A percentile compares a stretch with the other conserved stretches of the same genome.
These are phyloP conservation scores for Mercurialis annua DNA, from an alignment of 345 rosid genomes.

Conservation along the genomic window DNA sequence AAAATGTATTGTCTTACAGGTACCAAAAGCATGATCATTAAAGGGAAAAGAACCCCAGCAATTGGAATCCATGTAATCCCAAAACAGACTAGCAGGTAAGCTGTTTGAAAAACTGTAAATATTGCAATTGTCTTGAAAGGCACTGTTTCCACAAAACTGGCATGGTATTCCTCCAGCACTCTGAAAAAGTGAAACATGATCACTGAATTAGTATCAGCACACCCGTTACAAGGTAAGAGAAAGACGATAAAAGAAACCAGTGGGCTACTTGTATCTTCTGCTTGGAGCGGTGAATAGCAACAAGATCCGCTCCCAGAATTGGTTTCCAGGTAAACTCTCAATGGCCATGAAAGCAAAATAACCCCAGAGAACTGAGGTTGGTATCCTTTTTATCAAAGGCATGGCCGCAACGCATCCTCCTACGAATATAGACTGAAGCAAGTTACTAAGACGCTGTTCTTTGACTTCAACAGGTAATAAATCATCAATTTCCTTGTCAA, in stretches of 20 bases:
- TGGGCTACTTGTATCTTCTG: constrained; percentile 30
- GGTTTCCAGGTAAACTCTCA: constrained; percentile 34
- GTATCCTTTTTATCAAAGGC: constrained; percentile 31
- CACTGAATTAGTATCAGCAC: background rate
- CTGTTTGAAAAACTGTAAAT: constrained; percentile 26
- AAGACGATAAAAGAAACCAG: background rate
- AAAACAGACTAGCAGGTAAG: constrained; percentile 27
- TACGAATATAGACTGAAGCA: constrained; percentile 27
- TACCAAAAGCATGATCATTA: constrained; percentile 29
- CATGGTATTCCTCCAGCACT: constrained; percentile 28
- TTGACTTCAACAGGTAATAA: constrained; percentile 30
- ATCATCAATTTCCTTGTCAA: constrained; percentile 31
- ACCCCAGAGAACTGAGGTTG: constrained; percentile 34
- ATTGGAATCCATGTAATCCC: constrained; percentile 33
- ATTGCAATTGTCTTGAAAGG: constrained; percentile 32
- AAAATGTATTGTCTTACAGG: constrained; percentile 32
- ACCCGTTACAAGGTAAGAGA: too few species aligned
- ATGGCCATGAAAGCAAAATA: constrained; percentile 37
- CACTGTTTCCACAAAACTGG: constrained; percentile 26
- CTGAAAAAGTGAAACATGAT: constrained; percentile 7
- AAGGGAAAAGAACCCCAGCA: constrained; percentile 31
- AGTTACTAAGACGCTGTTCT: constrained; percentile 30
- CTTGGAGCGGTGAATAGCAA: constrained; percentile 30
- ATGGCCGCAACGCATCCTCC: constrained; percentile 28
- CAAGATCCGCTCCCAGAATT: constrained; percentile 33